These are phyloP conservation scores for Epichloe glyceriae DNA, from an alignment of 2,329 filamentous ascomycete genomes.

Conservation along the genomic window DNA sequence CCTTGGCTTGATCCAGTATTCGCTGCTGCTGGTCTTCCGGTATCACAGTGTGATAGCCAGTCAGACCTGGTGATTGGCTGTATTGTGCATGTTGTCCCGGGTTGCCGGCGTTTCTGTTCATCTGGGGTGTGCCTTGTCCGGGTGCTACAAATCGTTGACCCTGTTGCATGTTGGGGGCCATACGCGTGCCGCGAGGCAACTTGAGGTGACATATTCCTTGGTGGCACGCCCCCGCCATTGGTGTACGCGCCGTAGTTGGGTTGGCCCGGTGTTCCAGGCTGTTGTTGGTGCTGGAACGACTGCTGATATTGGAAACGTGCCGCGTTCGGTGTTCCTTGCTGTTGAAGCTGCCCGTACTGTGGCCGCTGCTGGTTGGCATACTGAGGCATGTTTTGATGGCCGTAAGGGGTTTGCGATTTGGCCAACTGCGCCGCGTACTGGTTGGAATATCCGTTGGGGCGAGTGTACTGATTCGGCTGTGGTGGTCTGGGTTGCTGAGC, in stretches of 20 bases:
- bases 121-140: constrained; percentile 17
- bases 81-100: constrained; percentile 16
- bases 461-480: constrained; percentile 35
- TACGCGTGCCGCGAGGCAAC: constrained; percentile 24
- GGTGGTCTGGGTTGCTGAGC: constrained; percentile 21
- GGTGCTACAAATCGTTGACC: constrained; percentile 20
- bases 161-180: constrained; percentile 23
- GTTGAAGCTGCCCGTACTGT: constrained; percentile 29
- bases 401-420: constrained; percentile 39
- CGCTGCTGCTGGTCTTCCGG: constrained; percentile 36
- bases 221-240: constrained; percentile 31
- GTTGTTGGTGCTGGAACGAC: constrained; percentile 22
- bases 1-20: constrained; percentile 37
- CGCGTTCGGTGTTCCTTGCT: constrained; percentile 28
- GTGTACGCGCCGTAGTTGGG: constrained; percentile 24
- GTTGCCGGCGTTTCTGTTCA: constrained; percentile 22
- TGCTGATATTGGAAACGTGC: constrained; percentile 27
- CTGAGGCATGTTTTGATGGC: constrained; percentile 36
- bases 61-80: constrained; percentile 24
- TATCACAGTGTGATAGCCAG: constrained; percentile 37
- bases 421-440: constrained; percentile 36
- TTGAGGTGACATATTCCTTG: constrained; percentile 32
- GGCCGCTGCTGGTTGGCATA: constrained; percentile 34
- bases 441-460: constrained; percentile 33
- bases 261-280: constrained; percentile 22